Percentiles rank a stretch among this genome's conserved stretches.
These are phyloP conservation scores for Botrytis fabae DNA, from an alignment of 2,329 filamentous ascomycete genomes.

Conservation along the genomic window DNA sequence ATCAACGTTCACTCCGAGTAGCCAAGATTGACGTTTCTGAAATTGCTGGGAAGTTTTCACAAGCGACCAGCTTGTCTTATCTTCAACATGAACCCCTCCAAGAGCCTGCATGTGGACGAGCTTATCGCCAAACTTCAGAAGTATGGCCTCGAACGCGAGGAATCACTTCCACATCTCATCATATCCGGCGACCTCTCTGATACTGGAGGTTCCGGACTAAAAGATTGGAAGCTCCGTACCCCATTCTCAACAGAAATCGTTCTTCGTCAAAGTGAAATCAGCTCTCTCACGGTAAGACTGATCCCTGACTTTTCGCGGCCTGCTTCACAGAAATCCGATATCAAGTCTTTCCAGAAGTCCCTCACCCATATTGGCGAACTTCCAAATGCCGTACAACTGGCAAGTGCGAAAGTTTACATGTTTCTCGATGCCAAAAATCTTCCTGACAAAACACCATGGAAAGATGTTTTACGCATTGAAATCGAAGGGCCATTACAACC, in stretches of 20 bases:
- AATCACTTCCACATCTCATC: slow-evolving; percentile 19
- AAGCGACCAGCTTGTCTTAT: not conserved
- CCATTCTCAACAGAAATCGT: slow-evolving; percentile 19
- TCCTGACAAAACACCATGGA: not conserved
- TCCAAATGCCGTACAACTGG: not conserved
- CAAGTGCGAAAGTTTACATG: not conserved
- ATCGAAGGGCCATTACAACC: slow-evolving; percentile 15
- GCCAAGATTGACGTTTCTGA: not conserved
- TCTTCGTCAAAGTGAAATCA: slow-evolving; percentile 8
- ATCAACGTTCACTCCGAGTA: not conserved
- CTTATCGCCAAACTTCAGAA: slow-evolving; percentile 50
- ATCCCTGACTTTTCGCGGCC: slow-evolving; percentile 17
- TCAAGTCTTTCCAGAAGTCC: slow-evolving; percentile 11
- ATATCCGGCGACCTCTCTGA: slow-evolving; percentile 5
- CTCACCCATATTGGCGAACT: slow-evolving; percentile 7
- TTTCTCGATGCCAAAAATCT: not conserved
- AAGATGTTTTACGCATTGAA: slow-evolving; percentile 22
- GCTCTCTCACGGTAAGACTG: slow-evolving; percentile 11
- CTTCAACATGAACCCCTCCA: slow-evolving; percentile 24
- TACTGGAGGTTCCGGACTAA: not conserved
- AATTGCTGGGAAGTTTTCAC: not conserved
- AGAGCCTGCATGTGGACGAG: slow-evolving; percentile 46
- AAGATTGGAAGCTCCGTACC: not conserved
- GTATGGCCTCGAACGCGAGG: slow-evolving; percentile 7
- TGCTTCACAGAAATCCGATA: not conserved